These are phyloP conservation scores for Urochloa ruziziensis DNA, from an alignment of 176 grass and related monocot species.

Conservation along the genomic window DNA sequence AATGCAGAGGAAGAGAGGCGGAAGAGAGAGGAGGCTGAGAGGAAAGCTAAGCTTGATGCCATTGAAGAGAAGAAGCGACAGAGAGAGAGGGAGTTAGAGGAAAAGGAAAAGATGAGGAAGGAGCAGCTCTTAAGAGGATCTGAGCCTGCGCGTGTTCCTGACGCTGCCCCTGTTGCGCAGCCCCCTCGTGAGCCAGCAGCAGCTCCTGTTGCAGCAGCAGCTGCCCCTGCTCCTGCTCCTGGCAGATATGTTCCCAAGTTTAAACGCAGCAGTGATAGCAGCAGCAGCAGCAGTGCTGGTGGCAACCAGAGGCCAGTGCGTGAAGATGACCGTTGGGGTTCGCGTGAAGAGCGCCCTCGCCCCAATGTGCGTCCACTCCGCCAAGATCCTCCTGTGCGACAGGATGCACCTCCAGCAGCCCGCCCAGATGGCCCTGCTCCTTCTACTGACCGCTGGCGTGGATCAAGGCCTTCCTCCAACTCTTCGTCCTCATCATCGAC, in stretches of 20 bases:
- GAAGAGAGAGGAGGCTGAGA: constrained; percentile 76
- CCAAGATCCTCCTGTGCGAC: constrained; percentile 26
- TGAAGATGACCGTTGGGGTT: constrained; percentile 61
- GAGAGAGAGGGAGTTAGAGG: constrained; percentile 77
- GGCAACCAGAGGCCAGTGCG: constrained; percentile 29
- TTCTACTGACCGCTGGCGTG: constrained; percentile 38
- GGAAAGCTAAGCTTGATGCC: constrained; percentile 83
- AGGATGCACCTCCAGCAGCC: neutral
- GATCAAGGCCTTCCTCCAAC: constrained; percentile 14
- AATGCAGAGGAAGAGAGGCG: constrained; percentile 87
- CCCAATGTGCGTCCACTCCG: constrained; percentile 22
- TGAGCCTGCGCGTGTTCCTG: constrained; percentile 22
- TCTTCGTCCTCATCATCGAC: constrained; percentile 5
- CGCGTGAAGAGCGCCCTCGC: constrained; percentile 52
- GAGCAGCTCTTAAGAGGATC: constrained; percentile 47
- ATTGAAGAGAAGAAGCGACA: constrained; percentile 74
- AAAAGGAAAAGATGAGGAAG: constrained; percentile 51
- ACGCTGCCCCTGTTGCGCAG: constrained; percentile 13
- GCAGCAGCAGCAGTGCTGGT: constrained; percentile 16
- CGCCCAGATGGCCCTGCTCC: constrained; percentile 33
- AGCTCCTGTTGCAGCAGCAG: constrained; percentile 29
- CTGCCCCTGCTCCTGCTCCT: constrained; percentile 16
- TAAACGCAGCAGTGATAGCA: constrained; percentile 5
- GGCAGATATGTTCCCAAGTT: constrained; percentile 68
- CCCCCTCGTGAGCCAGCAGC: constrained; percentile 39